Evolutionary conservation across 306 rosid genomes (phyloP), one percentile per base, ranked within the genome.

Genomic region (Quercus aquifolioides): DNA sequence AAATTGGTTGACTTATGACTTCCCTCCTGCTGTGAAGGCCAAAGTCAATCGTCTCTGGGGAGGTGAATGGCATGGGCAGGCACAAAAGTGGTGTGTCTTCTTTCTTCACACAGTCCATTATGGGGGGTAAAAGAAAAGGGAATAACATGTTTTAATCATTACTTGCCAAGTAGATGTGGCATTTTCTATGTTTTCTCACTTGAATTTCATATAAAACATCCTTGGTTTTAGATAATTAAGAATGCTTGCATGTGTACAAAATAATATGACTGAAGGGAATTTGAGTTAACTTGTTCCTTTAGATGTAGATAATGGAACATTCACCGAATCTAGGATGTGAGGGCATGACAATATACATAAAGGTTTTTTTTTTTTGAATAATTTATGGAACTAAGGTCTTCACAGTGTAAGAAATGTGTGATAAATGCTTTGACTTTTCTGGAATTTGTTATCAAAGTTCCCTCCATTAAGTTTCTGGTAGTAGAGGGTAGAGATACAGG

Each of bases 31-130:
- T 35, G 99, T 95, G 88, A 92, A 89, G 90, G 85, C 96, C 64
- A 95, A 92, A 90, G 99, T 95, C 43, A 92, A 90, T 82, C 98
- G 98, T 20, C 92, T 95, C 3, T 95, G 99, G 99, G 94, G 99
- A 75, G 99, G 99, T 33, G 92, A 95, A 91, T 95, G 98, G 98
- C 98, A 95, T 41, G 99, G 99, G 62, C 99, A 95, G 79, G 98
- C 99, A 14, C 99, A 95, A 77, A 95, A 95, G 74, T 95, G 99
- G 99, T 92, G 78, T 1, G 86, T 69, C 49, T 62, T 80, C 73
- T 55, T 75, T 74, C 70, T 76, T 82, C 51, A 43, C 21, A 17
- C 25, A 17, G 2, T 60, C 20, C 62, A 28, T 43, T 55, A 60
- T 26, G 56, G 41, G 46, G 46, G 46, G 46, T 41, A 12, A 49